Conservation (phyloP, 768 basidiomycete genomes). For the Suillus occidentalis region DNA sequence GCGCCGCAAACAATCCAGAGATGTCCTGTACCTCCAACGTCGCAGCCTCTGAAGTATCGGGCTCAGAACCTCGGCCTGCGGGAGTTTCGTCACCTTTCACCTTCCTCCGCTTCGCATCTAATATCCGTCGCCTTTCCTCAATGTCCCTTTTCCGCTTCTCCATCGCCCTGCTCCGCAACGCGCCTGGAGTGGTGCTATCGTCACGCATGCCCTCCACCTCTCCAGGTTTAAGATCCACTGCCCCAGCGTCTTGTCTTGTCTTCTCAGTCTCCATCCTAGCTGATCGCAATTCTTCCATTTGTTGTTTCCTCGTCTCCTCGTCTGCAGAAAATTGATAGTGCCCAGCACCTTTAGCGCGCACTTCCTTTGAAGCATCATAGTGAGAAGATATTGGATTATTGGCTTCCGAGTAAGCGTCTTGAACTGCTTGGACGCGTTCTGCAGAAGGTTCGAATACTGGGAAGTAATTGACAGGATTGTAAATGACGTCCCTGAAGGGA, state of each 20-base stretch:
- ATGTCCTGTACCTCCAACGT: not conserved
- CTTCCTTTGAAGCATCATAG: constrained; percentile 81
- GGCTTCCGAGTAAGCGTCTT: constrained; percentile 62
- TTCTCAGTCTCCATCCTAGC: constrained; percentile 72
- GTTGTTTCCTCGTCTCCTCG: constrained; percentile 69
- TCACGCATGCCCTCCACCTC: constrained; percentile 76
- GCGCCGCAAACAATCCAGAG: constrained; percentile 50
- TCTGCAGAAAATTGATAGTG: constrained; percentile 91
- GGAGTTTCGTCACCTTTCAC: constrained; percentile 20
- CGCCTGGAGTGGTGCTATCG: constrained; percentile 23
- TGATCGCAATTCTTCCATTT: constrained; percentile 80
- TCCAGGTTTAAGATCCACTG: constrained; percentile 61
- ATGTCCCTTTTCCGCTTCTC: constrained; percentile 76
- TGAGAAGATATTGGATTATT: constrained; percentile 73
- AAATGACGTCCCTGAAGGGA: constrained; percentile 54
- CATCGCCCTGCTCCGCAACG: constrained; percentile 46
- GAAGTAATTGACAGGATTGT: constrained; percentile 82
- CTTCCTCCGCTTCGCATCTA: constrained; percentile 73
- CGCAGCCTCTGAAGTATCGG: not conserved
- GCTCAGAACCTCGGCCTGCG: not conserved
- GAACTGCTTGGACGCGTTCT: constrained; percentile 75
- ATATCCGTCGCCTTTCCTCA: constrained; percentile 57
- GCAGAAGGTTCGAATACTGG: constrained; percentile 85
- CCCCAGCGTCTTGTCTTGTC: constrained; percentile 58
- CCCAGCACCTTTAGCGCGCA: constrained; percentile 85